A percentile compares a stretch with the other conserved stretches of the same genome.
Conservation (phyloP, 176 grass and related monocot species). For the Carex parvula region DNA sequence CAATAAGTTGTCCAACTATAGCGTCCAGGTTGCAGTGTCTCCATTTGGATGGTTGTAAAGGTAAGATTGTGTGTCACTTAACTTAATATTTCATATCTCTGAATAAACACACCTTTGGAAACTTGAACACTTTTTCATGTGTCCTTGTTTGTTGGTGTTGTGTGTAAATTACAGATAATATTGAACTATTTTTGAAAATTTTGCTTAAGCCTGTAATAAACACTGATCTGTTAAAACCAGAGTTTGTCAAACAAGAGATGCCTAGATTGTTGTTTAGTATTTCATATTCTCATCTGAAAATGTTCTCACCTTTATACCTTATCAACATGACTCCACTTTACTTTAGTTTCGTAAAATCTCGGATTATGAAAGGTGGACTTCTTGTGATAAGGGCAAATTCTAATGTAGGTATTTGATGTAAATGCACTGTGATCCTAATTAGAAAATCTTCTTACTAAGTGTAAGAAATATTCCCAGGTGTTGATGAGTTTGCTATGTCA, state of each 20-base stretch:
- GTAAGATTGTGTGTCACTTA: background rate
- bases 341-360: background rate
- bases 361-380: background rate
- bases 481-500: constrained; percentile 12
- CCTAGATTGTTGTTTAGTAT: background rate
- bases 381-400: background rate
- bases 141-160: background rate
- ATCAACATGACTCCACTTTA: background rate
- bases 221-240: background rate
- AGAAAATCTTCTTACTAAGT: background rate
- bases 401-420: background rate
- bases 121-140: background rate
- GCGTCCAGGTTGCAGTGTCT: background rate
- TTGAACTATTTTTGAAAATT: background rate
- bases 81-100: no score
- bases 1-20: background rate
- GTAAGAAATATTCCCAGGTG: constrained; percentile 17
- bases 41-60: constrained; percentile 19
- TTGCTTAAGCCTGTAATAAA: background rate
- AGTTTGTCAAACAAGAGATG: background rate
- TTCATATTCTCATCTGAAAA: background rate
- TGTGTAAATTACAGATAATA: background rate
- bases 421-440: background rate
- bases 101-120: background rate
- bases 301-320: background rate